A percentile compares a stretch with the other conserved stretches of the same genome.
phyloP scores from a whole-genome alignment of 371 early-diverging fungal genomes.

The Dinochytrium kinnereticum region DNA sequence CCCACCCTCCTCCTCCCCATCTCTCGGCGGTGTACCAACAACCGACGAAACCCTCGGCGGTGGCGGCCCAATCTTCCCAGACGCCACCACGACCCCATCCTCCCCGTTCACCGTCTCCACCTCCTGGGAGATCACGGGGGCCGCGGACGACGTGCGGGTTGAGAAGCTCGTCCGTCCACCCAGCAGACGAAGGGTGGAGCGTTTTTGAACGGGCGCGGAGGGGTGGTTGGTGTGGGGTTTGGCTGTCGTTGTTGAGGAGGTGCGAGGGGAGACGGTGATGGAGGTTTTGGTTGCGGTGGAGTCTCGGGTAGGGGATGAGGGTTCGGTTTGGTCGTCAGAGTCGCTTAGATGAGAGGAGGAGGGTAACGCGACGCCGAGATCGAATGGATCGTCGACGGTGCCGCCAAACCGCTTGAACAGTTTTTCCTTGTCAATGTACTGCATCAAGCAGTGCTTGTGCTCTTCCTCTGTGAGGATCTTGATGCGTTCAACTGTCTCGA shows the following conservation, averaged over 20 bases:
- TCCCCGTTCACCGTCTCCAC: not conserved
- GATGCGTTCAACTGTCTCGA: conserved; percentile 37
- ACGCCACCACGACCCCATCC: not conserved
- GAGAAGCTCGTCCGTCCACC: no score
- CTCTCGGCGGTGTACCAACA: no score
- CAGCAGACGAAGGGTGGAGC: no score
- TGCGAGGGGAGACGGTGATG: no score
- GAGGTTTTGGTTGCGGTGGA: no score
- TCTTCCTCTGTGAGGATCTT: conserved; percentile 31
- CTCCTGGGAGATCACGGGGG: no score
- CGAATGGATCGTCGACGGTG: not conserved
- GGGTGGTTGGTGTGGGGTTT: no score
- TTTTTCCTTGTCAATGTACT: conserved; percentile 15
- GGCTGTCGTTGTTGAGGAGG: not conserved
- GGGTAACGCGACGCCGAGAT: not conserved
- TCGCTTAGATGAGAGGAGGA: no score
- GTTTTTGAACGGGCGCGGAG: no score
- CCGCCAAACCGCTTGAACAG: conserved; percentile 32
- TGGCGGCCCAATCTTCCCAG: not conserved
- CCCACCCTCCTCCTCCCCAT: not conserved
- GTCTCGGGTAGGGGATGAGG: no score
- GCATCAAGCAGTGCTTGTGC: conserved; percentile 5
- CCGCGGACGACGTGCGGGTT: no score
- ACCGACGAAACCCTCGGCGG: not conserved
- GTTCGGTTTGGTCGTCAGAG: no score